Evolutionary conservation across 192 early-diverging fungal species (phyloP).

Genomic region (Coemansia sp.): DNA sequence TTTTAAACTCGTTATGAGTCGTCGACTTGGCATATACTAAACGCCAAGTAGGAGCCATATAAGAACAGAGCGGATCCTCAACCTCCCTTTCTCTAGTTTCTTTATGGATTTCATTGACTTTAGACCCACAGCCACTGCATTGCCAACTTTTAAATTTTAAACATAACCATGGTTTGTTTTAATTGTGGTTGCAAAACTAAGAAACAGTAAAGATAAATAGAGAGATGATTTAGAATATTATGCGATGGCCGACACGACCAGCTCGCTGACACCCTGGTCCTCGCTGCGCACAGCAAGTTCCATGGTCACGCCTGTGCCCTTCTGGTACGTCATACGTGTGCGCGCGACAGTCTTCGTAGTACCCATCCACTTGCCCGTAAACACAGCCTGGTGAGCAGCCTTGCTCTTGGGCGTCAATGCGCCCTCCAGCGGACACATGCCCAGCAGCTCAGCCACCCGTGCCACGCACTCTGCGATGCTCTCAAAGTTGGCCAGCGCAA

Average conservation of each 20-base stretch:
- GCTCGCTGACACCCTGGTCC: constrained; percentile 63
- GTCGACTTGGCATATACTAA: too few relatives aligned
- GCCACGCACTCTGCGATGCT: constrained; percentile 44
- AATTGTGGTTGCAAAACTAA: neutral
- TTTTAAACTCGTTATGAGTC: too few relatives aligned
- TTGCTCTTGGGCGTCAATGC: constrained; percentile 66
- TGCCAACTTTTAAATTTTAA: too few relatives aligned
- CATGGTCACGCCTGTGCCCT: constrained; percentile 83
- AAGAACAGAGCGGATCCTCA: too few relatives aligned
- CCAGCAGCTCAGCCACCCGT: constrained; percentile 71
- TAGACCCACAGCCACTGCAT: too few relatives aligned
- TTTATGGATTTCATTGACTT: too few relatives aligned
- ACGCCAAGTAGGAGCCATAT: too few relatives aligned
- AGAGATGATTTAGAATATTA: constrained; percentile 23
- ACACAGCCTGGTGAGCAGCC: constrained; percentile 77
- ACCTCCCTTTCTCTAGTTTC: too few relatives aligned
- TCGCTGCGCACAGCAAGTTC: constrained; percentile 81
- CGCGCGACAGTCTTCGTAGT: constrained; percentile 69
- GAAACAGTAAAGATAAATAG: neutral
- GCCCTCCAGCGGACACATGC: constrained; percentile 82
- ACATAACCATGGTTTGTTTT: neutral
- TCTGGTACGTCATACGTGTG: constrained; percentile 85
- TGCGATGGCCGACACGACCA: constrained; percentile 78
- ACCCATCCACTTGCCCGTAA: constrained; percentile 88
- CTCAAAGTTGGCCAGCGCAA: constrained; percentile 72